These are phyloP conservation scores for Marasmius oreades DNA, from an alignment of 1,284 basidiomycete genomes.

Conservation along the genomic window DNA sequence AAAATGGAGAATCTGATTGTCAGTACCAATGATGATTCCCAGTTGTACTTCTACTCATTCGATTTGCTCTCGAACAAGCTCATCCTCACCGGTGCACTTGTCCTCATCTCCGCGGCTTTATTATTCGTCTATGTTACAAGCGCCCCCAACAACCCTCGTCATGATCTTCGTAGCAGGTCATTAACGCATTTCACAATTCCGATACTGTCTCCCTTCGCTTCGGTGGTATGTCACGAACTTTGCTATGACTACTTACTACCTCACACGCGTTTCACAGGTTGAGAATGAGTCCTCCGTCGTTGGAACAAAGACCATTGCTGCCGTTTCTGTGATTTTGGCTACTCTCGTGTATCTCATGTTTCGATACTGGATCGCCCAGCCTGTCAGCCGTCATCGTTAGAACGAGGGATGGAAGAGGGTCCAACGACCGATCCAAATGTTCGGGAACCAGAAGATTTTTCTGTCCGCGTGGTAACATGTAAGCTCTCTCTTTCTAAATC, in stretches of 20 bases:
- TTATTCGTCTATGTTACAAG: slow-evolving; percentile 40
- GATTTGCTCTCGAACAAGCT: slow-evolving; percentile 28
- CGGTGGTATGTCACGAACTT: slow-evolving; percentile 43
- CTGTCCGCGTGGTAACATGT: no score
- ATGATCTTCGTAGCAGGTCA: slow-evolving; percentile 25
- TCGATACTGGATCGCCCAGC: slow-evolving; percentile 27
- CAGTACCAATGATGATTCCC: slow-evolving; percentile 20
- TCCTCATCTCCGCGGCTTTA: slow-evolving; percentile 37
- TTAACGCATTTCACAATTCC: slow-evolving; percentile 65
- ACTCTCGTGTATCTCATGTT: slow-evolving; percentile 37
- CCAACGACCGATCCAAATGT: background rate
- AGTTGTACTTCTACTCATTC: slow-evolving; percentile 3
- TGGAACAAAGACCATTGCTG: slow-evolving; percentile 38
- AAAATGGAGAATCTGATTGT: slow-evolving; percentile 54
- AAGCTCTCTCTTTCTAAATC: no score
- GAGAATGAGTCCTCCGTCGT: slow-evolving; percentile 60
- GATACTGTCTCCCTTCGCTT: slow-evolving; percentile 64
- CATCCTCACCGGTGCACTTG: slow-evolving; percentile 35
- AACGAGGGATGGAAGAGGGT: background rate
- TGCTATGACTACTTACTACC: background rate
- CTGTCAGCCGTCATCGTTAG: background rate
- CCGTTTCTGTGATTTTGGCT: slow-evolving; percentile 34
- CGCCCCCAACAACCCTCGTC: slow-evolving; percentile 25
- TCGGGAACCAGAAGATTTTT: background rate
- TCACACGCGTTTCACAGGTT: slow-evolving; percentile 33